These are phyloP conservation scores for Aspergillus uvarum DNA, from an alignment of 2,329 filamentous ascomycete genomes.

Conservation along the genomic window DNA sequence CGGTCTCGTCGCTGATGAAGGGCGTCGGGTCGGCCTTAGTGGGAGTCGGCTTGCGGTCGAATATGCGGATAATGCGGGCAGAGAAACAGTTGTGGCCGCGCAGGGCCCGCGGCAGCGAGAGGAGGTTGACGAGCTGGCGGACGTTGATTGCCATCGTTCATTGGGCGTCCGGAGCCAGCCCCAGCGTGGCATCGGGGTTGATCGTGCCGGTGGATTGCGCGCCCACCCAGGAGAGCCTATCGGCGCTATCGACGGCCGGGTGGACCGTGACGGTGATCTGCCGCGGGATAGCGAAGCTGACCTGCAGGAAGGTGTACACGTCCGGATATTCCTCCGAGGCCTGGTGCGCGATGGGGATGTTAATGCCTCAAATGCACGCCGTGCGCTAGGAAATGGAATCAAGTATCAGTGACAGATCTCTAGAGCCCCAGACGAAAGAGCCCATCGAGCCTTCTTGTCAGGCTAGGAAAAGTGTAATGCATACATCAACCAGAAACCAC, in stretches of 20 bases:
- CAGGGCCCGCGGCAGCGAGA: slow-evolving; percentile 3
- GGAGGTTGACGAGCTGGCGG: slow-evolving; percentile 1
- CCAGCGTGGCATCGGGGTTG: neutral
- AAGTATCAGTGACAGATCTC: neutral
- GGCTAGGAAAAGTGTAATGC: neutral
- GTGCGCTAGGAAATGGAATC: neutral
- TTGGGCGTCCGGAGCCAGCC: neutral
- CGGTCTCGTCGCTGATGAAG: no score
- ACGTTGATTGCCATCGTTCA: slow-evolving; percentile 2
- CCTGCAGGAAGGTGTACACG: slow-evolving; percentile 1
- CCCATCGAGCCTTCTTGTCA: no score
- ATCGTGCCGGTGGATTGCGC: neutral
- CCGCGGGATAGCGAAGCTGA: neutral
- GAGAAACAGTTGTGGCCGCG: no score
- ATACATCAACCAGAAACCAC: slow-evolving; percentile 7
- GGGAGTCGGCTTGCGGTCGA: no score
- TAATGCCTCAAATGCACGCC: slow-evolving; percentile 2
- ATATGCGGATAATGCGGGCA: no score
- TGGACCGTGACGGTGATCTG: neutral
- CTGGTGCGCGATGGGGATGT: slow-evolving; percentile 9
- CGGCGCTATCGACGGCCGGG: neutral
- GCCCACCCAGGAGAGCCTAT: neutral
- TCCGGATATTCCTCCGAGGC: neutral
- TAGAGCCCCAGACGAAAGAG: no score
- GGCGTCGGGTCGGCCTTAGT: no score